Evolutionary conservation across 805 yeast genomes (phyloP).

Genomic region (Wickerhamomyces mucosus): DNA sequence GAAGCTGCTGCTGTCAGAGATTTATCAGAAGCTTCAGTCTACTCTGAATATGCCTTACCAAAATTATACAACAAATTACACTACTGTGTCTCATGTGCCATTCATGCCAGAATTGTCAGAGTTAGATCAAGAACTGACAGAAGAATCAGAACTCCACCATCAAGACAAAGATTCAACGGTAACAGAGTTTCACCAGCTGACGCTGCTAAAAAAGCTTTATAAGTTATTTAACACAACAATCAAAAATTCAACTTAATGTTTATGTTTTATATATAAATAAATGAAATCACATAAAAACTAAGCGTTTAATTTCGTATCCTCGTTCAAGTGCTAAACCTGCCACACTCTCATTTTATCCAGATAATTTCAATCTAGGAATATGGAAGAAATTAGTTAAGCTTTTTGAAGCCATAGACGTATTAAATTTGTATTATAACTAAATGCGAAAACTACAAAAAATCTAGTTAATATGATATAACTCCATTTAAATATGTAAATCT

Average conservation of each 20-base stretch:
- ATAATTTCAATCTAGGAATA: no score
- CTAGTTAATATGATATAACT: no score
- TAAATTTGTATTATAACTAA: no score
- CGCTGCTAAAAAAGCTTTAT: constrained; percentile 90
- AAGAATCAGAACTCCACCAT: constrained; percentile 98
- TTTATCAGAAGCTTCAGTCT: constrained; percentile 98
- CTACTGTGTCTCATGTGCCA: constrained; percentile 99
- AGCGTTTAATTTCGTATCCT: no score
- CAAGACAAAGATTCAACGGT: constrained; percentile 97
- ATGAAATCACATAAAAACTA: no score
- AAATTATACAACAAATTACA: constrained; percentile 99
- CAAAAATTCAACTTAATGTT: neutral
- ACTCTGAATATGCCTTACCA: constrained; percentile 98
- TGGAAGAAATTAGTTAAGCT: no score
- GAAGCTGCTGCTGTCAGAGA: constrained; percentile 99
- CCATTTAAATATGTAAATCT: no score
- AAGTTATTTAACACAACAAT: constrained; percentile 18
- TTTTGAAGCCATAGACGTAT: no score
- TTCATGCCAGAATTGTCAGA: constrained; percentile 99
- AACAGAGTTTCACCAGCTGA: constrained; percentile 95
- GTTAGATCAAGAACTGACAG: constrained; percentile 99
- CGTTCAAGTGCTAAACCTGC: no score
- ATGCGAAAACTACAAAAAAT: no score
- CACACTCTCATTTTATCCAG: no score
- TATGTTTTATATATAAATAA: constrained; percentile 1